Percentiles rank a stretch among this genome's conserved stretches.
Evolutionary conservation across 164 flowering plant genomes (phyloP).

Genomic region (Warburgia ugandensis): DNA sequence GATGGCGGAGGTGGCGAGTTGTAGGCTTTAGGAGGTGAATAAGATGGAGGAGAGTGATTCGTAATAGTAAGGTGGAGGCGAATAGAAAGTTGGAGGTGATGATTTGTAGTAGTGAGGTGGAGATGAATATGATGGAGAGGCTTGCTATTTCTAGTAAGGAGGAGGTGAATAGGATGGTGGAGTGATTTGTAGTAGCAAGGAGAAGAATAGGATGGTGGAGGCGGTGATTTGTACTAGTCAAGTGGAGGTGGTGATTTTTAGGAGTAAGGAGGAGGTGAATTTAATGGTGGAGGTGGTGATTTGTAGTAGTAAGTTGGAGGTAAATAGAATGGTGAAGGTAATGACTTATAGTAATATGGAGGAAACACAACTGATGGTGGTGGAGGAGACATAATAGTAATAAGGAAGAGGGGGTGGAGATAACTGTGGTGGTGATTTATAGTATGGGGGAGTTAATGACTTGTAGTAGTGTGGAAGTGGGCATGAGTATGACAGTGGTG

Average conservation of each 20-base stretch:
- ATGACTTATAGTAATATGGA: not conserved
- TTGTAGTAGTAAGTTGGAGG: constrained; percentile 1
- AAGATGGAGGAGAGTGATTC: no score
- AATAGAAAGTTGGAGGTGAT: no score
- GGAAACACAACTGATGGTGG: not conserved
- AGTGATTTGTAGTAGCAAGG: not conserved
- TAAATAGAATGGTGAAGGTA: constrained; percentile 1
- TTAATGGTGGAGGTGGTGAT: constrained; percentile 2
- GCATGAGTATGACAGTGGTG: no score
- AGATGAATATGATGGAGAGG: not conserved
- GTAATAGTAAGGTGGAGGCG: not conserved
- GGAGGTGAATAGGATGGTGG: no score
- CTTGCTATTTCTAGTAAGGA: no score
- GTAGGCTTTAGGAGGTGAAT: not conserved
- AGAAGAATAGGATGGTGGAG: no score
- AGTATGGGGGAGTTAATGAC: not conserved
- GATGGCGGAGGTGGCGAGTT: not conserved
- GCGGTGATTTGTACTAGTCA: no score
- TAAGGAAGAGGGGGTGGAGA: not conserved
- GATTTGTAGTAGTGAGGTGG: not conserved
- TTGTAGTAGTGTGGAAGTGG: no score
- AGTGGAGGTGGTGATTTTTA: no score
- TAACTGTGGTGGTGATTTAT: constrained; percentile 3
- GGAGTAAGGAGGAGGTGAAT: not conserved
- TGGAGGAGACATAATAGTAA: constrained; percentile 1